phyloP scores from a whole-genome alignment of 768 basidiomycete species.

The Ramaria sp. region DNA sequence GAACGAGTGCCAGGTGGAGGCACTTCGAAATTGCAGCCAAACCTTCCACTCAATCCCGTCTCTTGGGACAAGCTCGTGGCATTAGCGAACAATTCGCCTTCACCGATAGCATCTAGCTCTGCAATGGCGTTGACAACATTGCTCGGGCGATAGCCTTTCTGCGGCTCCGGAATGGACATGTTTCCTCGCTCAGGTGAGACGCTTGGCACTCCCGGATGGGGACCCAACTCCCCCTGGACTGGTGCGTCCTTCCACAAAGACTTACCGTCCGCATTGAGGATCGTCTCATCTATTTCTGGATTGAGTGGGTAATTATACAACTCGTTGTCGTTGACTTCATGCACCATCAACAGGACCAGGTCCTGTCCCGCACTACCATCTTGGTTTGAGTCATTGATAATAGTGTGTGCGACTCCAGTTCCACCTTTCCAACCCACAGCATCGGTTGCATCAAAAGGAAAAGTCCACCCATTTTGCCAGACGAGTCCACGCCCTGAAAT shows the following conservation, averaged over 20 bases:
- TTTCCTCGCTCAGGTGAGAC: constrained; percentile 2
- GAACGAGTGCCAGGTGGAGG: constrained; percentile 13
- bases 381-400: constrained; percentile 15
- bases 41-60: constrained; percentile 10
- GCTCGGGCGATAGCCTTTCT: constrained; percentile 10
- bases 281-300: constrained; percentile 1
- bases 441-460: constrained; percentile 6
- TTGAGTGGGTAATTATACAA: constrained; percentile 9
- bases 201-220: constrained; percentile 12
- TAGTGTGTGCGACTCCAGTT: constrained; percentile 14
- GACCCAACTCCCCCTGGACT: constrained; percentile 12
- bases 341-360: constrained; percentile 10
- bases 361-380: constrained; percentile 10
- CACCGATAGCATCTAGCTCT: constrained; percentile 10
- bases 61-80: constrained; percentile 14
- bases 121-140: constrained; percentile 11
- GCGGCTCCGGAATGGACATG: constrained; percentile 6
- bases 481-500: constrained; percentile 3
- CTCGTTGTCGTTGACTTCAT: constrained; percentile 9
- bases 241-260: constrained; percentile 11
- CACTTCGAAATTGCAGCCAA: constrained; percentile 15
- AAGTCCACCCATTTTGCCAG: constrained; percentile 10
- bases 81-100: constrained; percentile 12
- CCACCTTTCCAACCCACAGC: constrained; percentile 15
- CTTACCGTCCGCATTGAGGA: neutral